Evolutionary conservation across 2,329 filamentous ascomycete genomes (phyloP).

Genomic region (Stachybotrys chlorohalonatus): DNA sequence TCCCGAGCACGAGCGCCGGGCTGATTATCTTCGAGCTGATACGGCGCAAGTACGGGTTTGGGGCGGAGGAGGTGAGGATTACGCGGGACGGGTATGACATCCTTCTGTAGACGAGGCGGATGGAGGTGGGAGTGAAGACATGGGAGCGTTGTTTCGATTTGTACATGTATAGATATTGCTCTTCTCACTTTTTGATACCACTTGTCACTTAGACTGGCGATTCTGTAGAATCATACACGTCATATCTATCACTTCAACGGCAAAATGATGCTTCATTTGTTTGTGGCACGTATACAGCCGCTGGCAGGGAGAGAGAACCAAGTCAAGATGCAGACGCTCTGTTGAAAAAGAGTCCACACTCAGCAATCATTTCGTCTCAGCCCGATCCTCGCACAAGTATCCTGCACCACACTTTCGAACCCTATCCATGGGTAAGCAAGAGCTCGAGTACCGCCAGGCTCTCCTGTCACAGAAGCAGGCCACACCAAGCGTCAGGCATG

Average conservation of each 20-base stretch:
- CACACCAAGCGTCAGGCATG: too few relatives aligned
- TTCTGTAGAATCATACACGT: not conserved
- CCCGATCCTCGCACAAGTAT: too few relatives aligned
- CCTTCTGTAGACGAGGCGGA: slow-evolving; percentile 29
- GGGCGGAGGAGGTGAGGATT: slow-evolving; percentile 53
- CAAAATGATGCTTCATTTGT: too few relatives aligned
- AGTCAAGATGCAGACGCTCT: too few relatives aligned
- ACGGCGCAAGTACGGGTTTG: slow-evolving; percentile 60
- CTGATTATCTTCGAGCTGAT: slow-evolving; percentile 73
- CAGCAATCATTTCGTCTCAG: too few relatives aligned
- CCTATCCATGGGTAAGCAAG: too few relatives aligned
- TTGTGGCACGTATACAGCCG: too few relatives aligned
- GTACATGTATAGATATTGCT: not conserved
- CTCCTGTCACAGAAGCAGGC: too few relatives aligned
- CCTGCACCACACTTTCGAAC: too few relatives aligned
- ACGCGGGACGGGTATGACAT: slow-evolving; percentile 65
- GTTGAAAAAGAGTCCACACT: too few relatives aligned
- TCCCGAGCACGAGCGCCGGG: slow-evolving; percentile 68
- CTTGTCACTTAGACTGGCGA: not conserved
- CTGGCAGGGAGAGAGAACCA: too few relatives aligned
- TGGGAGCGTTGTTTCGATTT: not conserved
- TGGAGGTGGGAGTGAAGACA: not conserved
- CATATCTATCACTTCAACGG: not conserved
- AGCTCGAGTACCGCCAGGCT: too few relatives aligned
- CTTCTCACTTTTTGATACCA: not conserved